Evolutionary conservation across 2,329 filamentous ascomycete genomes (phyloP).

Genomic region (Plectosphaerella sp.): DNA sequence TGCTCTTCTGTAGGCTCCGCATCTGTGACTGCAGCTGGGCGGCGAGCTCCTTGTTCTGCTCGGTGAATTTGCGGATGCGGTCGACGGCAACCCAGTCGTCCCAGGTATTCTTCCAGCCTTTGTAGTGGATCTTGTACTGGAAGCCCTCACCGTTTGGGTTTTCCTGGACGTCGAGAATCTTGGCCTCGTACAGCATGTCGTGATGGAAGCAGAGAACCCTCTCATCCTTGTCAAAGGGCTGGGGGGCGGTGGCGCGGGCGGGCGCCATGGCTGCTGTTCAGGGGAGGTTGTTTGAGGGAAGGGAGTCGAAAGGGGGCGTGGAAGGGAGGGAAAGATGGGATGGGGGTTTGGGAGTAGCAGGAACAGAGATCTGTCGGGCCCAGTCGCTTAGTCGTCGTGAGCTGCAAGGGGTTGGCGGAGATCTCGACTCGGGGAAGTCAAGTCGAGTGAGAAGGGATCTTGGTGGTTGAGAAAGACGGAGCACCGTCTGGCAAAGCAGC

Average conservation of each 20-base stretch:
- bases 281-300: no score
- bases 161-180: conserved; percentile 74
- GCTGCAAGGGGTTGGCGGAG: no score
- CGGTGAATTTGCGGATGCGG: conserved; percentile 87
- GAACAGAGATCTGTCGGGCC: no score
- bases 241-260: conserved; percentile 26
- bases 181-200: conserved; percentile 95
- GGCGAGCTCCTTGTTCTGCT: conserved; percentile 91
- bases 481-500: no score
- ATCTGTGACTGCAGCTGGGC: conserved; percentile 66
- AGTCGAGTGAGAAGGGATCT: no score
- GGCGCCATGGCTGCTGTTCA: conserved; percentile 29
- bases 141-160: conserved; percentile 67
- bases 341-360: no score
- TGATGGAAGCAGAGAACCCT: conserved; percentile 95
- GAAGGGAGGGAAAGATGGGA: no score
- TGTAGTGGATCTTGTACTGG: conserved; percentile 95
- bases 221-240: conserved; percentile 70
- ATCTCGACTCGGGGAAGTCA: no score
- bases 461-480: no score
- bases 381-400: no score
- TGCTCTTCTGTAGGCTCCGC: conserved; percentile 47
- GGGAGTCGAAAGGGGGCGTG: no score
- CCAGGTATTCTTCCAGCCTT: conserved; percentile 99
- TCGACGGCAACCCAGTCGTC: conserved; percentile 97